phyloP scores from a whole-genome alignment of 2,329 filamentous ascomycete genomes.

The Colletotrichum orbiculare region DNA sequence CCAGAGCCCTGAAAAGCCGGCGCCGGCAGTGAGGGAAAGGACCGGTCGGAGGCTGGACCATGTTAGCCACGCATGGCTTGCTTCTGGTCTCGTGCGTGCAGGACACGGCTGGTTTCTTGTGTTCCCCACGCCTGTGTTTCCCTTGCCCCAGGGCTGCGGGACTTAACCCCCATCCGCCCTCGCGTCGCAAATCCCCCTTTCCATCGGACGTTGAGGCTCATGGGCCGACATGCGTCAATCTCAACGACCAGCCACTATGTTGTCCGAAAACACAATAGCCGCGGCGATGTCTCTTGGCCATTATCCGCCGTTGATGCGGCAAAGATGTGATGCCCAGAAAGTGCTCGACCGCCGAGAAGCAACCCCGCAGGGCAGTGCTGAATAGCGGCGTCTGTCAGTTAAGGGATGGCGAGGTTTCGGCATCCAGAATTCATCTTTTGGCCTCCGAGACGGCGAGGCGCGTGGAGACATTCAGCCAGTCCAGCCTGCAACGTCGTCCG shows the following conservation, averaged over 20 bases:
- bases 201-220: constrained; percentile 32
- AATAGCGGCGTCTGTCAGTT: constrained; percentile 18
- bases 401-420: constrained; percentile 29
- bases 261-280: too few species aligned
- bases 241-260: constrained; percentile 16
- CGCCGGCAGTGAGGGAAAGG: background rate
- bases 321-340: constrained; percentile 24
- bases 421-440: constrained; percentile 26
- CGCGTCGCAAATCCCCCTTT: constrained; percentile 18
- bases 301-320: background rate
- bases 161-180: constrained; percentile 16
- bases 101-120: background rate
- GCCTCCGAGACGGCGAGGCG: constrained; percentile 26
- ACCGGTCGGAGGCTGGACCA: constrained; percentile 5
- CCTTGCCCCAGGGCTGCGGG: constrained; percentile 22
- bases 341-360: constrained; percentile 26
- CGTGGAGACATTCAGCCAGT: constrained; percentile 1
- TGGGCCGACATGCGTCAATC: constrained; percentile 21
- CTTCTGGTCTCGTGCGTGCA: background rate
- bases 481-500: background rate
- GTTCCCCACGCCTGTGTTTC: constrained; percentile 5
- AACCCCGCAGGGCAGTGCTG: constrained; percentile 35
- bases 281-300: background rate
- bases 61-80: background rate
- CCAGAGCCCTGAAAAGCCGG: constrained; percentile 13